These are phyloP conservation scores for Zoysia matrella DNA, from an alignment of 202 grass and related monocot species.

Conservation along the genomic window DNA sequence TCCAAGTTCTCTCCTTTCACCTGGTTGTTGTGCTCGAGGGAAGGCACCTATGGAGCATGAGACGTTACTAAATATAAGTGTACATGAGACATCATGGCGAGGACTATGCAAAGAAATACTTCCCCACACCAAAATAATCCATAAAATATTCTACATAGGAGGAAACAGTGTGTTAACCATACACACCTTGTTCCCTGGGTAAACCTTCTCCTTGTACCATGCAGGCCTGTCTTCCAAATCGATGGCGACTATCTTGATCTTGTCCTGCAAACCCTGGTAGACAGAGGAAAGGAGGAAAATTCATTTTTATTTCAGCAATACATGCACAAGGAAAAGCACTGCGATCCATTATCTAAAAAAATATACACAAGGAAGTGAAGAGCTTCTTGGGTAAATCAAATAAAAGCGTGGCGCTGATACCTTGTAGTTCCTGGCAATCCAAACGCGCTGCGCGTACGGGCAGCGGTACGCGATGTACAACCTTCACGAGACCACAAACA, in stretches of 20 bases:
- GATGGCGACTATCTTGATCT: constrained; percentile 77
- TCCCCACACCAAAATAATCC: not conserved
- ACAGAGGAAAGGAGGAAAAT: not conserved
- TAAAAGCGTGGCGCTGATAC: constrained; percentile 17
- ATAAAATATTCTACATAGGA: not conserved
- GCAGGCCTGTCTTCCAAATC: constrained; percentile 75
- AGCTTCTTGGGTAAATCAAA: constrained; percentile 2
- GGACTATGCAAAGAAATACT: not conserved
- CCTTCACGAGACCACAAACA: constrained; percentile 3
- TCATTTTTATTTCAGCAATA: not conserved
- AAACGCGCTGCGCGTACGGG: constrained; percentile 64
- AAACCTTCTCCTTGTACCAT: constrained; percentile 98
- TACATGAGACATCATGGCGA: not conserved
- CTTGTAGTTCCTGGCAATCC: constrained; percentile 73
- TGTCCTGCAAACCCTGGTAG: constrained; percentile 73
- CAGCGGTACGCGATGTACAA: constrained; percentile 54
- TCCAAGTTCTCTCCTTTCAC: constrained; percentile 93
- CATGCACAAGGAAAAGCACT: not conserved
- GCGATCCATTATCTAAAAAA: too few relatives aligned
- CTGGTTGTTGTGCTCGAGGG: constrained; percentile 85
- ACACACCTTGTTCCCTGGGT: constrained; percentile 83
- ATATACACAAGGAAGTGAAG: not conserved
- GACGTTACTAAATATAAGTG: not conserved
- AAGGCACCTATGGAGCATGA: constrained; percentile 59
- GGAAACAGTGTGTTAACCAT: not conserved